A percentile compares a stretch with the other conserved stretches of the same genome.
These are phyloP conservation scores for Sugiyamaella castrensis DNA, from an alignment of 1,139 yeast genomes.

Conservation along the genomic window DNA sequence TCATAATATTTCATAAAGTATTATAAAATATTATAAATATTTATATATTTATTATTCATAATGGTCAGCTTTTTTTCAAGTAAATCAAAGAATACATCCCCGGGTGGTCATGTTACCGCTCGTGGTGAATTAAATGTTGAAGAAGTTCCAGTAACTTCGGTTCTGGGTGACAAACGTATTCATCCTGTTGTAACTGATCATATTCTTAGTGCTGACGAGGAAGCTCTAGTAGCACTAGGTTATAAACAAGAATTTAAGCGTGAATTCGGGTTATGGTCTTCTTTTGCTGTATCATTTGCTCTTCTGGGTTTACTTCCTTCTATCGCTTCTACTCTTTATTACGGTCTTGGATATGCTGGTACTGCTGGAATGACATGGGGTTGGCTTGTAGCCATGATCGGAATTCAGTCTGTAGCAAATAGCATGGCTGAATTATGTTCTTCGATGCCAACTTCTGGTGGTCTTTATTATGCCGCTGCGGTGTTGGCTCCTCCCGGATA, in stretches of 20 bases:
- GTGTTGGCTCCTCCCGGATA: slow-evolving; percentile 53
- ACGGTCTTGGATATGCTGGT: slow-evolving; percentile 51
- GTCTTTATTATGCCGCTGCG: slow-evolving; percentile 55
- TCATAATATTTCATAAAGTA: too few species aligned
- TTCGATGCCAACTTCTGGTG: slow-evolving; percentile 66
- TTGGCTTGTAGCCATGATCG: slow-evolving; percentile 54
- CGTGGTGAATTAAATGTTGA: slow-evolving; percentile 29
- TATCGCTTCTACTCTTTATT: slow-evolving; percentile 43
- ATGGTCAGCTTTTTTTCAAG: too few species aligned
- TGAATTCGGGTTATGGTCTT: slow-evolving; percentile 53
- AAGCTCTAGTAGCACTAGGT: slow-evolving; percentile 50
- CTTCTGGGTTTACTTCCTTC: slow-evolving; percentile 69
- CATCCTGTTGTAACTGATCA: slow-evolving; percentile 31
- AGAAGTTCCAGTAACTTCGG: slow-evolving; percentile 26
- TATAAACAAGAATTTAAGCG: slow-evolving; percentile 72
- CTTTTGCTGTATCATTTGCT: slow-evolving; percentile 66
- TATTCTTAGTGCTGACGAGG: slow-evolving; percentile 28
- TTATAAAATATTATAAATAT: too few species aligned
- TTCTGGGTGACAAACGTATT: slow-evolving; percentile 23
- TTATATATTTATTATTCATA: too few species aligned
- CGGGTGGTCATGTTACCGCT: slow-evolving; percentile 19
- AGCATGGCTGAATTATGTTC: slow-evolving; percentile 60
- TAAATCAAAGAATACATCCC: not conserved
- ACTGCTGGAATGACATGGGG: slow-evolving; percentile 62
- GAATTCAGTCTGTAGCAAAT: slow-evolving; percentile 49